Percentiles rank a stretch among this genome's conserved stretches.
These are phyloP conservation scores for Saccharata proteae DNA, from an alignment of 2,329 filamentous ascomycete genomes.

Conservation along the genomic window DNA sequence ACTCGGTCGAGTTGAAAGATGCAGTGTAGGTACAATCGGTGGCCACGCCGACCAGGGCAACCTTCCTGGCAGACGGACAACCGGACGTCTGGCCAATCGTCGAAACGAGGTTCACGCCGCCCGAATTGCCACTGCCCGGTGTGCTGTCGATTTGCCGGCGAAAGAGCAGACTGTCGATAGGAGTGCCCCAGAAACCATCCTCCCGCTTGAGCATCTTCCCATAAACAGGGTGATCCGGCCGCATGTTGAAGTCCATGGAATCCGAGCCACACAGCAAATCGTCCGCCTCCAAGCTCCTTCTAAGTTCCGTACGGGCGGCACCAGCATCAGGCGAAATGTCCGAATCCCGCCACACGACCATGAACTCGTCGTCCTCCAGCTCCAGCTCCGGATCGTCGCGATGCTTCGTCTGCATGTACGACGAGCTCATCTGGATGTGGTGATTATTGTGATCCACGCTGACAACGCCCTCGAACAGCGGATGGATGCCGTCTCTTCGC, in stretches of 20 bases:
- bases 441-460: constrained; percentile 71
- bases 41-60: constrained; percentile 82
- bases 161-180: constrained; percentile 56
- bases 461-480: constrained; percentile 86
- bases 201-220: constrained; percentile 40
- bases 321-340: constrained; percentile 47
- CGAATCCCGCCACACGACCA: constrained; percentile 88
- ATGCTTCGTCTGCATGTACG: constrained; percentile 63
- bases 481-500: constrained; percentile 59
- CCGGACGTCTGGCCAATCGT: constrained; percentile 75
- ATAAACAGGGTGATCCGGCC: constrained; percentile 56
- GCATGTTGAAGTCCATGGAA: constrained; percentile 65
- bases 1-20: constrained; percentile 52
- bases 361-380: constrained; percentile 52
- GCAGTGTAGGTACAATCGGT: constrained; percentile 83
- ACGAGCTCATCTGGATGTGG: constrained; percentile 65
- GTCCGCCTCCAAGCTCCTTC: constrained; percentile 37
- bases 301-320: constrained; percentile 48
- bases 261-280: constrained; percentile 57
- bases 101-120: constrained; percentile 62
- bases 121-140: constrained; percentile 60
- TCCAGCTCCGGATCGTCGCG: constrained; percentile 56
- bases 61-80: constrained; percentile 79
- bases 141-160: constrained; percentile 55
- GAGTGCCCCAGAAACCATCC: constrained; percentile 45